Base-by-base conservation (phyloP, 2,329 filamentous ascomycete species). In the Lecanicillium sp. region DNA sequence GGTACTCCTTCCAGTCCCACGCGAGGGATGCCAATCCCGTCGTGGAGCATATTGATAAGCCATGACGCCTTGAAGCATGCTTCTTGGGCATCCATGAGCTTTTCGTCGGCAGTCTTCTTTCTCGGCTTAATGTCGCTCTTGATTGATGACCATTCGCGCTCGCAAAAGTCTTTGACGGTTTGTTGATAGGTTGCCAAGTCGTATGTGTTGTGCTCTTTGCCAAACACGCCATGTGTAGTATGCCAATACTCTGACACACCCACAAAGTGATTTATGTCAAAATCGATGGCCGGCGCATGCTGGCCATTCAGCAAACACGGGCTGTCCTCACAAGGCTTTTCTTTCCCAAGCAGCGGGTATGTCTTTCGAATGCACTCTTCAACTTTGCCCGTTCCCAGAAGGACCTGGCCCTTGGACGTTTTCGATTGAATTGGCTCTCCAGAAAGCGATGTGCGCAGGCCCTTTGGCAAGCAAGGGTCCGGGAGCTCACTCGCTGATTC, bases 171-270 rank as follows among this genome's bases (percentile, higher is more conserved):
- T 44, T 80, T 73, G 4, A 96, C 92, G 27, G 83, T 78, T 45
- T 82, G 71, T 55, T 96, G 89, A 51, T 96, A 98, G 0, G 84
- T 88, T 44, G 81, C 76, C 49, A 95, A 85, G 53, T 96, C 88
- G 58, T 96, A 98, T 0, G 85, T 78, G 49, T 88, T 85, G 48
- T 85, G 82, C 44, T 76, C 73, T 46, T 85, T 79, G 4, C 78
- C 79, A 51, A 98, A 96, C 2, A 96, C 82, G 39, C 92, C 88
- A 51, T 98, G 92, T 0, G 92, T 98, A 0, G 90, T 94, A 59
- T 98, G 92, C 90, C 92, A 98, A 62, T 94, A 98, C 56, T 98
- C 92, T 1, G 90, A 96, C 4, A 98, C 90, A 9, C 92, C 92
- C 19, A 98, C 82, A 53, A 98, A 98, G 58, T 95, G 94, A 52